Conservation (phyloP, 108 stramenopile species). For the Conticribra weissflogii region DNA sequence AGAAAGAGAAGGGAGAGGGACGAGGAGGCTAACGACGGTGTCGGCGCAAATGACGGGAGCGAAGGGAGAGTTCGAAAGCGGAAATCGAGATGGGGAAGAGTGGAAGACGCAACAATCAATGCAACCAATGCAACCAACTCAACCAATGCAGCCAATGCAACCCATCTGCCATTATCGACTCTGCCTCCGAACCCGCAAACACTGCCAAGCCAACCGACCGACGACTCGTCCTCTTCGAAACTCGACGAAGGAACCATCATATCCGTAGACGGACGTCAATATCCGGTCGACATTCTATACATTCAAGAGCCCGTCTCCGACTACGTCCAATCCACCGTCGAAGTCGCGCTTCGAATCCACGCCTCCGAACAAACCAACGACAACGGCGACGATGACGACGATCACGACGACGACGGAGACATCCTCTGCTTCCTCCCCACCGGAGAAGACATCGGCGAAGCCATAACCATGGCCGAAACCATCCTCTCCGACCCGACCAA, state of each 20-base stretch:
- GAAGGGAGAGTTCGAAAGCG: slow-evolving; percentile 15
- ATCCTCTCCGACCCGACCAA: slow-evolving; percentile 24
- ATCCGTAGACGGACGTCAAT: slow-evolving; percentile 79
- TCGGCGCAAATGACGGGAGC: not conserved
- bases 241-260: slow-evolving; percentile 72
- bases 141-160: not conserved
- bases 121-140: not conserved
- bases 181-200: not conserved
- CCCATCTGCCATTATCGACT: not conserved
- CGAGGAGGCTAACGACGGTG: slow-evolving; percentile 41
- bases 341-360: slow-evolving; percentile 82
- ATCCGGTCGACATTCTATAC: slow-evolving; percentile 92
- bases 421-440: slow-evolving; percentile 95
- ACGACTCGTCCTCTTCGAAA: not conserved
- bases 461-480: slow-evolving; percentile 77
- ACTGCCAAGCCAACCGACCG: slow-evolving; percentile 9
- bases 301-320: slow-evolving; percentile 73
- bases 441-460: slow-evolving; percentile 91
- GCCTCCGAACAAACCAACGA: slow-evolving; percentile 13
- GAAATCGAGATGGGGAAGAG: slow-evolving; percentile 49
- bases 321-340: slow-evolving; percentile 77
- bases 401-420: slow-evolving; percentile 70
- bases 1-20: slow-evolving; percentile 23
- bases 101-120: slow-evolving; percentile 15
- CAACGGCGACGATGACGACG: slow-evolving; percentile 75